Percentiles rank a stretch among this genome's conserved stretches.
Conservation (phyloP, 2,329 filamentous ascomycete genomes). For the Aspergillaceae sp. region DNA sequence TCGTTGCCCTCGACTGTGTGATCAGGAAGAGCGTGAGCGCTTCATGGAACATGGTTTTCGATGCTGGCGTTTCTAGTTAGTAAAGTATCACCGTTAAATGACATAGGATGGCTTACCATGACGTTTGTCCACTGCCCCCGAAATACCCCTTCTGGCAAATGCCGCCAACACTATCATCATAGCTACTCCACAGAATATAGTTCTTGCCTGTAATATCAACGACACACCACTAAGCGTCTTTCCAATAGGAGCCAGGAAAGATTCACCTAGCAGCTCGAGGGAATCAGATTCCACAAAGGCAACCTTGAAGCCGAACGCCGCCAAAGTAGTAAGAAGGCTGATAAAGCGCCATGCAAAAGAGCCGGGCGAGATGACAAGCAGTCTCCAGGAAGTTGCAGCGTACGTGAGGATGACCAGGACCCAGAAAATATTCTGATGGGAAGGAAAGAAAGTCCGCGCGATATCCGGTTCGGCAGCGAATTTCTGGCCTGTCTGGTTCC, state of each 20-base stretch:
- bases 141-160: conserved; percentile 10
- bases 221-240: conserved; percentile 31
- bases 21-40: conserved; percentile 69
- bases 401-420: conserved; percentile 61
- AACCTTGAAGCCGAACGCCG: conserved; percentile 76
- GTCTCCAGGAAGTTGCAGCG: conserved; percentile 44
- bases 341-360: conserved; percentile 18
- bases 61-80: conserved; percentile 10
- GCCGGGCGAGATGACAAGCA: conserved; percentile 27
- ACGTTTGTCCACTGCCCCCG: neutral
- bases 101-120: conserved; percentile 10
- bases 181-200: conserved; percentile 42
- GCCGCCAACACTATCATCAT: conserved; percentile 21
- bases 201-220: conserved; percentile 43
- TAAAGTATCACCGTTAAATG: neutral
- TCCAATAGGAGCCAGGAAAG: conserved; percentile 27
- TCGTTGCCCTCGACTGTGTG: conserved; percentile 77
- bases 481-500: conserved; percentile 98
- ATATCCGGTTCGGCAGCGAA: conserved; percentile 86
- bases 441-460: conserved; percentile 59
- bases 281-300: conserved; percentile 81
- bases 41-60: conserved; percentile 44
- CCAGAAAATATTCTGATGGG: conserved; percentile 65
- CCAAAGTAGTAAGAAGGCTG: conserved; percentile 38
- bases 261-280: conserved; percentile 60